phyloP scores from a whole-genome alignment of 345 rosid genomes.

The Rhodamnia rubescens region DNA sequence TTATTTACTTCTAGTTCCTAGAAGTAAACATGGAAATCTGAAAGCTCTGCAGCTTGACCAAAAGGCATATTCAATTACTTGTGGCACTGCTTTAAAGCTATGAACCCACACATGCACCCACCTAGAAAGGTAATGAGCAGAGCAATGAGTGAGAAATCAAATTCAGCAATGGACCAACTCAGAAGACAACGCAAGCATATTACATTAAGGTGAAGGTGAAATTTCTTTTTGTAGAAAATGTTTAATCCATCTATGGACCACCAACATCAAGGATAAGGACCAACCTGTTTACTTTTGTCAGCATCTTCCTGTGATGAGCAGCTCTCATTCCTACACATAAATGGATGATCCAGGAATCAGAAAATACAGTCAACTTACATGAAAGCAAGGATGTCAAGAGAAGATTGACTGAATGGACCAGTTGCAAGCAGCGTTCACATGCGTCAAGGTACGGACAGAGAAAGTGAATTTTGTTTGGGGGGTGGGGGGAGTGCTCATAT shows the following conservation, averaged over 20 bases:
- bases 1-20: not conserved
- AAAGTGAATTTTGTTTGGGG: not conserved
- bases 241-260: not conserved
- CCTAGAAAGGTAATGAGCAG: not conserved
- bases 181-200: not conserved
- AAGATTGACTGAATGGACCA: not conserved
- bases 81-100: not conserved
- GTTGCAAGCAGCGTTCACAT: not conserved
- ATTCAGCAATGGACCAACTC: not conserved
- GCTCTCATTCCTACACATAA: slow-evolving; percentile 29
- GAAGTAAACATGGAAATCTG: not conserved
- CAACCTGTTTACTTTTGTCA: slow-evolving; percentile 73
- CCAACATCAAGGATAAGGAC: not conserved
- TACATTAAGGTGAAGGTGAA: not conserved
- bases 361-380: not conserved
- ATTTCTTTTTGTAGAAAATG: not conserved
- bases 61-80: not conserved
- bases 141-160: not conserved
- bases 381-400: not conserved
- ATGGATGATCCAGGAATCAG: not conserved
- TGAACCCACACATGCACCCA: not conserved
- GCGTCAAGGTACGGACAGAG: not conserved
- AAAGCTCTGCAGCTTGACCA: not conserved
- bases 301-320: slow-evolving; percentile 29
- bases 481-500: not conserved